These are phyloP conservation scores for Fusarium heterosporum DNA, from an alignment of 2,329 filamentous ascomycete species.

Conservation along the genomic window DNA sequence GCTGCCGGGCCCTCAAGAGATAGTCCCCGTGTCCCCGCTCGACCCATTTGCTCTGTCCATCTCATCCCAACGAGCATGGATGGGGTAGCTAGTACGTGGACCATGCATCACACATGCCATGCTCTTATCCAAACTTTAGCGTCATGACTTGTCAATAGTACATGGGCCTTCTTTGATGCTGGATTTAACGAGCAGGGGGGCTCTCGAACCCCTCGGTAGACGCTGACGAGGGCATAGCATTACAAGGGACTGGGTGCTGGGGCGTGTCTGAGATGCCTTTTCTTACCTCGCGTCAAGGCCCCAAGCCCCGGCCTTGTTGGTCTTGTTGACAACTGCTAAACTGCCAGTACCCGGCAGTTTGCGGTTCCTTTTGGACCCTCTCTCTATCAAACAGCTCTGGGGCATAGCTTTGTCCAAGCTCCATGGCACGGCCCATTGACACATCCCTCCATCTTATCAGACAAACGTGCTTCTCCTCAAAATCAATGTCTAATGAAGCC, in stretches of 20 bases:
- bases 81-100: slow-evolving; percentile 44
- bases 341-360: slow-evolving; percentile 47
- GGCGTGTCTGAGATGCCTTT: slow-evolving; percentile 45
- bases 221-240: slow-evolving; percentile 48
- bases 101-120: slow-evolving; percentile 39
- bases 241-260: slow-evolving; percentile 43
- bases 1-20: slow-evolving; percentile 47
- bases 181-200: slow-evolving; percentile 40
- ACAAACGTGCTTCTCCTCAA: slow-evolving; percentile 37
- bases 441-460: slow-evolving; percentile 42
- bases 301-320: slow-evolving; percentile 34
- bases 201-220: slow-evolving; percentile 51
- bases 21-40: slow-evolving; percentile 48
- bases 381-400: slow-evolving; percentile 42
- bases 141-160: slow-evolving; percentile 47
- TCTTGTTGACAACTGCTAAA: slow-evolving; percentile 33
- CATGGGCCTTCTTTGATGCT: slow-evolving; percentile 43
- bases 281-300: slow-evolving; percentile 44
- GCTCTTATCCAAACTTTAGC: slow-evolving; percentile 39
- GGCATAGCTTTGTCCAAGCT: slow-evolving; percentile 46
- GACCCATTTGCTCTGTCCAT: slow-evolving; percentile 47
- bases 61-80: slow-evolving; percentile 43
- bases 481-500: slow-evolving; percentile 38
- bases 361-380: slow-evolving; percentile 41
- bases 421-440: slow-evolving; percentile 39